phyloP scores from a whole-genome alignment of 176 grass and related monocot species.

The Coix lacrymajobi region DNA sequence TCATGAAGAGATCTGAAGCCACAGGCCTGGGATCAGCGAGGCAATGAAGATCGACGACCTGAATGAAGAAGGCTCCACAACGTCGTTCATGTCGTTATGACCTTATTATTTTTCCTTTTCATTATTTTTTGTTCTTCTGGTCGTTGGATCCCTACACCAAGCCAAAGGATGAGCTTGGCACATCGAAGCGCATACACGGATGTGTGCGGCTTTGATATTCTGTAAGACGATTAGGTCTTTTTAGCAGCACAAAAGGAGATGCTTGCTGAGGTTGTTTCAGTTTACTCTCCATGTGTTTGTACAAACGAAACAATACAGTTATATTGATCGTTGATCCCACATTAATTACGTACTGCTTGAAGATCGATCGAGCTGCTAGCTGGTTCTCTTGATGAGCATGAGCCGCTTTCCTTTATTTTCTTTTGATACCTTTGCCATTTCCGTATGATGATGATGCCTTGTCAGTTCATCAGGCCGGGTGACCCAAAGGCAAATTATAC shows the following conservation, averaged over 20 bases:
- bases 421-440: not conserved
- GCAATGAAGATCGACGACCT: conserved; percentile 24
- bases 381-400: not conserved
- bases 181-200: conserved; percentile 31
- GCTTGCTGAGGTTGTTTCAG: conserved; percentile 28
- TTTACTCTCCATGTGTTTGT: conserved; percentile 49
- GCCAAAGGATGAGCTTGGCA: conserved; percentile 51
- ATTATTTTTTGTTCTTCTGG: conserved; percentile 32
- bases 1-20: conserved; percentile 92
- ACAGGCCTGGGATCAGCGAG: conserved; percentile 47
- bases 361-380: too few relatives aligned
- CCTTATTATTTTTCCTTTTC: not conserved
- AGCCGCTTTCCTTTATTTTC: not conserved
- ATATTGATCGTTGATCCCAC: conserved; percentile 39
- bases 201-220: conserved; percentile 42
- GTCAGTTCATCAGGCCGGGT: not conserved
- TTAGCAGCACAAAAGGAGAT: conserved; percentile 41
- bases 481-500: not conserved
- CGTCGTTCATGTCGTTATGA: not conserved
- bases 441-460: not conserved
- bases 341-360: not conserved
- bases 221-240: conserved; percentile 40
- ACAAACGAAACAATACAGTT: conserved; percentile 43
- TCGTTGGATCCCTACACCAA: conserved; percentile 3
- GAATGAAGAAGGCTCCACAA: too few relatives aligned